A percentile compares a stretch with the other conserved stretches of the same genome.
These are phyloP conservation scores for Grosmannia clavigera DNA, from an alignment of 2,329 filamentous ascomycete species.

Conservation along the genomic window DNA sequence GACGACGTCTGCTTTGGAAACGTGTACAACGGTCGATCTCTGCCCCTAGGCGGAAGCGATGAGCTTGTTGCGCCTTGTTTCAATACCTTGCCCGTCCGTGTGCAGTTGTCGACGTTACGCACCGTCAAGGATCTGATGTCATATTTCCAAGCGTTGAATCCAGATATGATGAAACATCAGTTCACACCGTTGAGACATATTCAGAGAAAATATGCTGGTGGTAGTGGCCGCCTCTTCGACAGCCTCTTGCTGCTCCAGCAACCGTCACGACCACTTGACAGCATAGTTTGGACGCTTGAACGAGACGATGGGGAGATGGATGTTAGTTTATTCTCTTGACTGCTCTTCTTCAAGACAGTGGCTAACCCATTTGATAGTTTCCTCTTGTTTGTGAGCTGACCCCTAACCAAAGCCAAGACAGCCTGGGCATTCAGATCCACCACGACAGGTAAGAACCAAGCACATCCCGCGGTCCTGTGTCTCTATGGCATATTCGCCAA, in stretches of 20 bases:
- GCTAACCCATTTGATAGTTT: slow-evolving; percentile 25
- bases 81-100: slow-evolving; percentile 69
- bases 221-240: slow-evolving; percentile 54
- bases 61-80: slow-evolving; percentile 79
- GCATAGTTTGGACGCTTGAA: slow-evolving; percentile 41
- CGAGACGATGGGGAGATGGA: slow-evolving; percentile 56
- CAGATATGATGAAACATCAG: slow-evolving; percentile 52
- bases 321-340: slow-evolving; percentile 23
- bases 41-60: slow-evolving; percentile 53
- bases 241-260: slow-evolving; percentile 71
- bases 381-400: slow-evolving; percentile 67
- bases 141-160: slow-evolving; percentile 26
- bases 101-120: slow-evolving; percentile 33
- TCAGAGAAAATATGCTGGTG: slow-evolving; percentile 36
- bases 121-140: slow-evolving; percentile 39
- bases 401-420: slow-evolving; percentile 39
- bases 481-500: slow-evolving; percentile 1
- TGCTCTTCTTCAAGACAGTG: background rate
- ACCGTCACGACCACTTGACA: slow-evolving; percentile 41
- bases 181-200: slow-evolving; percentile 63
- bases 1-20: slow-evolving; percentile 77
- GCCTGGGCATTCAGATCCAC: slow-evolving; percentile 49
- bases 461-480: background rate
- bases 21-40: slow-evolving; percentile 64
- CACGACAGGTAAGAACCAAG: slow-evolving; percentile 34